Evolutionary conservation across 768 basidiomycete genomes (phyloP).

Genomic region (Filobasidium floriforme): DNA sequence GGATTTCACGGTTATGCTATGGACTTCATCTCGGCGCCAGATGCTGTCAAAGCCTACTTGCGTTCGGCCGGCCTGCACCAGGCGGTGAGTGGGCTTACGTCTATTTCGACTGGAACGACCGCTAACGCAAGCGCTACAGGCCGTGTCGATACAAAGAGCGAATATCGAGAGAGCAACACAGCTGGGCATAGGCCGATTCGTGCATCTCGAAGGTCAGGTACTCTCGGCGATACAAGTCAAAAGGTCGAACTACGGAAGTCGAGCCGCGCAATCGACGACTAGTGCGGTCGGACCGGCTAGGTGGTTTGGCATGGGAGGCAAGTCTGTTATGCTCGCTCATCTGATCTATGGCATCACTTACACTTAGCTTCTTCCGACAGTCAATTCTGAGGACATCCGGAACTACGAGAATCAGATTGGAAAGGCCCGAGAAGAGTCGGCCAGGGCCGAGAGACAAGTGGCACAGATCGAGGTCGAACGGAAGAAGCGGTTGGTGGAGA

Average conservation of each 20-base stretch:
- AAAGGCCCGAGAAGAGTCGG: background rate
- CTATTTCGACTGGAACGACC: background rate
- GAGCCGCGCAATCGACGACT: background rate
- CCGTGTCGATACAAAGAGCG: constrained; percentile 7
- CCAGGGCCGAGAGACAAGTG: background rate
- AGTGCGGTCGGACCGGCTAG: background rate
- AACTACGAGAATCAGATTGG: background rate
- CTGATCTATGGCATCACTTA: background rate
- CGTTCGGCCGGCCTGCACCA: constrained; percentile 62
- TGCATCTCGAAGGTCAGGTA: background rate
- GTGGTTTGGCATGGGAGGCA: too few relatives aligned
- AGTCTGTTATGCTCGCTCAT: background rate
- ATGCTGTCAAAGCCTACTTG: constrained; percentile 66
- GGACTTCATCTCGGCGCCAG: constrained; percentile 69
- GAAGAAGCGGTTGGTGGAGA: background rate
- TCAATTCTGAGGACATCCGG: background rate
- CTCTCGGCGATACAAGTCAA: background rate
- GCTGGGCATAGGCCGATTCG: background rate
- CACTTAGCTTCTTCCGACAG: background rate
- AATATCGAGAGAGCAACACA: background rate
- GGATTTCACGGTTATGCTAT: constrained; percentile 78
- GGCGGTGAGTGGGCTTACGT: constrained; percentile 51
- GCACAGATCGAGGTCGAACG: background rate
- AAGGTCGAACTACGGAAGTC: background rate
- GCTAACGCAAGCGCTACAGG: background rate